Base-by-base conservation (phyloP, 768 basidiomycete genomes). In the Leccinum ochraceum region DNA sequence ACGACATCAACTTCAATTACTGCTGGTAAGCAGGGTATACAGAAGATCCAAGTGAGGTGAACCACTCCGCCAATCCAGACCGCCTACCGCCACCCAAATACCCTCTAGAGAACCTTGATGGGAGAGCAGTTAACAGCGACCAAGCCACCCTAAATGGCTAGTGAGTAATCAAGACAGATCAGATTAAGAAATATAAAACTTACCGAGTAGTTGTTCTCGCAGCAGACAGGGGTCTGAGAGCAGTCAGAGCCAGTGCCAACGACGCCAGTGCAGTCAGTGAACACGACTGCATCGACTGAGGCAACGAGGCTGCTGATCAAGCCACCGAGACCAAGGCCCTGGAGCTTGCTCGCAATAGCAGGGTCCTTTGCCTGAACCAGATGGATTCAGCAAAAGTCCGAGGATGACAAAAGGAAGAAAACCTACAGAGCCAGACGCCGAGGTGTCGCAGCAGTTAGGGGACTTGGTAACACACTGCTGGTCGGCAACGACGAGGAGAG, bases 381-480 rank as follows among this genome's bases (percentile, higher is more conserved):
- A 37, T 16, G 1, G 36, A 37, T 37, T 37, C 42, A 44, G 4
- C n/a, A 3, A 10, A 11, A 24, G 48, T 6, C 17, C 22, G 14
- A 14, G 4, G n/a, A 44, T 4, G 10, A 44, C 2, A 44, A 37
- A n/a, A 42, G 17, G n/a, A 20, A 44, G 6, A n/a, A 16, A 17
- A 54, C 13, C 30, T 22, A 68, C 67, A 1, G 30, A 10, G 16
- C 17, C 30, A 6, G 30, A 9, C 0, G 3, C 1, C 13, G 34
- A 36, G 10, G 34, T 13, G 37, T 68, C 10, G n/a, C 69, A 70
- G 55, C 69, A 70, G 6, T 28, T 8, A 16, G 42, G 36, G 36
- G 34, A 36, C 34, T 36, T n/a, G 7, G 8, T 0, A 0, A 62
- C 60, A 13, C 37, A 61, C 36, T 57, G 39, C 69, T 58, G 46